Percentiles rank a stretch among this genome's conserved stretches.
Conservation (phyloP, 2,329 filamentous ascomycete species). For the Macrophomina pseudophaseolina region DNA sequence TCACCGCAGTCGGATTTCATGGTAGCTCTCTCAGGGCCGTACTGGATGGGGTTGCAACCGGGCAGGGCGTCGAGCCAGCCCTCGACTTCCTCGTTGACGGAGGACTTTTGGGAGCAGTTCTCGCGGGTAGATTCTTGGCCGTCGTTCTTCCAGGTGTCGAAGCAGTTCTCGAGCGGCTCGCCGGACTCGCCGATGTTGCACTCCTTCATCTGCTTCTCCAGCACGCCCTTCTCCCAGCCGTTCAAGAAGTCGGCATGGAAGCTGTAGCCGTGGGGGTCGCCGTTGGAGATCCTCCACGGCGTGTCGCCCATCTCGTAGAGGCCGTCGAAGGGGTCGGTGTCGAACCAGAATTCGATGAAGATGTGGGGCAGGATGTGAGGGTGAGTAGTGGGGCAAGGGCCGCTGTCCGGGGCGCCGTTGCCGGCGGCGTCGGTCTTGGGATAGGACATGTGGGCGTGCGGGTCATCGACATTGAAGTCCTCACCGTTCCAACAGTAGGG, state of each 20-base stretch:
- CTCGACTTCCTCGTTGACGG: conserved; percentile 26
- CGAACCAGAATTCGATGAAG: conserved; percentile 49
- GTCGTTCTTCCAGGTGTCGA: conserved; percentile 42
- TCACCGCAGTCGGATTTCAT: conserved; percentile 9
- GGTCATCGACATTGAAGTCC: conserved; percentile 38
- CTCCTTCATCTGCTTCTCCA: conserved; percentile 42
- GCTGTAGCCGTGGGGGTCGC: conserved; percentile 44
- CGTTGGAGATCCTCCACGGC: conserved; percentile 44
- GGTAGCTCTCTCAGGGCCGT: conserved; percentile 41
- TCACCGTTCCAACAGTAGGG: conserved; percentile 47
- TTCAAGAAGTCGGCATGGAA: conserved; percentile 47
- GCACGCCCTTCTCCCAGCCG: conserved; percentile 45
- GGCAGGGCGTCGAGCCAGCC: conserved; percentile 41
- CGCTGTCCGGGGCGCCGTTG: conserved; percentile 39
- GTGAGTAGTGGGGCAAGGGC: conserved; percentile 41
- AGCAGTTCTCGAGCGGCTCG: conserved; percentile 44
- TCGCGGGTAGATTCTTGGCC: conserved; percentile 34
- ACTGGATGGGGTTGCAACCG: conserved; percentile 47
- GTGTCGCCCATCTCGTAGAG: conserved; percentile 37
- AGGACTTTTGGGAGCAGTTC: conserved; percentile 34
- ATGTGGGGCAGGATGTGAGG: conserved; percentile 43
- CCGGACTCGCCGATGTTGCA: conserved; percentile 45
- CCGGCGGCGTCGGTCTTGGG: conserved; percentile 37
- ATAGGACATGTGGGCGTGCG: conserved; percentile 48
- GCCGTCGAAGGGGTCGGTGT: conserved; percentile 40